Conservation (phyloP, 495 filamentous ascomycete species). For the Lophiotrema nucula region DNA sequence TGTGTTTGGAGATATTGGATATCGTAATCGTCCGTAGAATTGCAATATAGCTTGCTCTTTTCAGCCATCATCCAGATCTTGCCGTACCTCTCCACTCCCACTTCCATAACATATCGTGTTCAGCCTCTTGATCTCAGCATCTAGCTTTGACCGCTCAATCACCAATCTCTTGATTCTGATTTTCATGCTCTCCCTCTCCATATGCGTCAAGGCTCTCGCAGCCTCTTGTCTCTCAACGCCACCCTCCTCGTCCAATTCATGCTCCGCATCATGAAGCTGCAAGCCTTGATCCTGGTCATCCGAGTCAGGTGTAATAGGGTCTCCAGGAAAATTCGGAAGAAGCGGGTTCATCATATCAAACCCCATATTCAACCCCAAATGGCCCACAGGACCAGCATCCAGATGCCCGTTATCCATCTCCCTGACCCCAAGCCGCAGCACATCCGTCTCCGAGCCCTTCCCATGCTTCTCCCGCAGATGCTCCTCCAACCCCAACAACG, state of each 20-base stretch:
- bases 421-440: not conserved
- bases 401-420: not conserved
- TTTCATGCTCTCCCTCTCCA: conserved; percentile 21
- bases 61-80: not conserved
- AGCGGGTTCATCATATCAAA: not conserved
- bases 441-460: not conserved
- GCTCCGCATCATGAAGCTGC: not conserved
- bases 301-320: not conserved
- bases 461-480: conserved; percentile 20
- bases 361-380: not conserved
- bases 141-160: conserved; percentile 21
- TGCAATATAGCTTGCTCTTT: not conserved
- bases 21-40: not conserved
- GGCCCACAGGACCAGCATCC: not conserved
- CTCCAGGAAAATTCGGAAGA: not conserved
- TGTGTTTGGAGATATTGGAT: not conserved
- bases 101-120: conserved; percentile 7
- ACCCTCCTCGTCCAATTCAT: not conserved
- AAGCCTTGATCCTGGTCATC: not conserved
- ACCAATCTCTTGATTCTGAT: conserved; percentile 20
- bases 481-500: conserved; percentile 21
- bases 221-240: not conserved
- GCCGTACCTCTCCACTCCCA: conserved; percentile 1
- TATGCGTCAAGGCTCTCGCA: not conserved
- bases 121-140: conserved; percentile 18